A percentile compares a stretch with the other conserved stretches of the same genome.
Conservation (phyloP, 805 yeast species). For the Saccharomycopsis olivae region DNA sequence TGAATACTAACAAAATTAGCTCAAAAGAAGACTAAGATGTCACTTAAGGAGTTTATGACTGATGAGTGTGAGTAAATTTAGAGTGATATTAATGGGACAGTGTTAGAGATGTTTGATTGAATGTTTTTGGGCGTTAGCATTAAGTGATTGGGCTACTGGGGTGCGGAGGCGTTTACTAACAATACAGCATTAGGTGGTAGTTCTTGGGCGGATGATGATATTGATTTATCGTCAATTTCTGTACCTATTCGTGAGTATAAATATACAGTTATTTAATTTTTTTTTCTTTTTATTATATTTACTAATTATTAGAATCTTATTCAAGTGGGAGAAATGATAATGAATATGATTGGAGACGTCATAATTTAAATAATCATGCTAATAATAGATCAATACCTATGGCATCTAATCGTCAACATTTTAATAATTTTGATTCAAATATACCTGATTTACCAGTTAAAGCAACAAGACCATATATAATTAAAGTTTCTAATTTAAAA, state of each 20-base stretch:
- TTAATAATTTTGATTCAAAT: too few relatives aligned
- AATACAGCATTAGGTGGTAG: conserved; percentile 24
- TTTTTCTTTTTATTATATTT: too few relatives aligned
- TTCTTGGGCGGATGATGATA: conserved; percentile 66
- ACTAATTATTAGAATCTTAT: too few relatives aligned
- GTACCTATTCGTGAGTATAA: conserved; percentile 27
- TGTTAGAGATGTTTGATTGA: too few relatives aligned
- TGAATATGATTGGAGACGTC: conserved; percentile 4
- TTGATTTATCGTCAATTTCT: conserved; percentile 50
- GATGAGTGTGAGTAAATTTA: conserved; percentile 12
- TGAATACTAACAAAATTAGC: conserved; percentile 1
- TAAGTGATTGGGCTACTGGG: too few relatives aligned
- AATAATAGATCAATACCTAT: too few relatives aligned
- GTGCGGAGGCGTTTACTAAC: conserved; percentile 1
- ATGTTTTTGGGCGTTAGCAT: too few relatives aligned
- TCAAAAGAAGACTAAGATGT: conserved; percentile 15
- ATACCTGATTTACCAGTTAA: conserved; percentile 11
- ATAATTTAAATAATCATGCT: conserved; percentile 5
- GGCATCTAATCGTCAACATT: too few relatives aligned
- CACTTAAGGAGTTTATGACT: conserved; percentile 12
- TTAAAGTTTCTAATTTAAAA: conserved; percentile 53
- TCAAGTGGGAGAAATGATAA: too few relatives aligned
- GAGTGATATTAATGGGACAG: too few relatives aligned
- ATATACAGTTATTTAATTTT: too few relatives aligned
- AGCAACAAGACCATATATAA: conserved; percentile 51